Evolutionary conservation across 116 monocot species (phyloP).

Genomic region (Dioscorea cayenensis): DNA sequence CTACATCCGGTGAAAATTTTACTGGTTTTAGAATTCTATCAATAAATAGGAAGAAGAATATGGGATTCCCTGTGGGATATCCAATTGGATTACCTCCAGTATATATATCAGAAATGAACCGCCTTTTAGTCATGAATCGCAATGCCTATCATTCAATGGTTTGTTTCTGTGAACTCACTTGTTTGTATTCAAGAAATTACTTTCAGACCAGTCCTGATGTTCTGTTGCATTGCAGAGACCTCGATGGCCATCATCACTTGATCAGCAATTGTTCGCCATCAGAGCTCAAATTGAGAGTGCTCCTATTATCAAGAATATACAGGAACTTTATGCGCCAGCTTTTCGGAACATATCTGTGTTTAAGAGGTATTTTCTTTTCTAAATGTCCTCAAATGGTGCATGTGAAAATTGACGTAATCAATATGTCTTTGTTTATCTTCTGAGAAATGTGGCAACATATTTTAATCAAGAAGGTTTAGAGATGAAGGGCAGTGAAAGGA

Average conservation of each 20-base stretch:
- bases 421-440: too few species aligned
- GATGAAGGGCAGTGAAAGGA: too few species aligned
- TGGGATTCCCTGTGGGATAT: too few species aligned
- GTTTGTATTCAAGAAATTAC: neutral
- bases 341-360: conserved; percentile 49
- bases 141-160: conserved; percentile 53
- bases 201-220: too few species aligned
- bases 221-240: conserved; percentile 30
- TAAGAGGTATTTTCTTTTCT: conserved; percentile 22
- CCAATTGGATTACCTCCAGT: neutral
- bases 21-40: too few species aligned
- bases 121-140: conserved; percentile 26
- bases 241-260: conserved; percentile 35
- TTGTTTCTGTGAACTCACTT: neutral
- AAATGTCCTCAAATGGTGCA: too few species aligned
- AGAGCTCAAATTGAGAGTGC: conserved; percentile 51
- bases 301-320: conserved; percentile 22
- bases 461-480: too few species aligned
- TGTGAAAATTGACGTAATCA: too few species aligned
- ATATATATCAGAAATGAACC: conserved; percentile 47
- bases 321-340: conserved; percentile 31
- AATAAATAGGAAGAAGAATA: too few species aligned
- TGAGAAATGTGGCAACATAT: too few species aligned
- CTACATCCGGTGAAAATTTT: too few species aligned
- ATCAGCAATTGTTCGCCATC: conserved; percentile 40